Percentiles rank a stretch among this genome's conserved stretches.
Evolutionary conservation across 2,329 filamentous ascomycete species (phyloP).

Genomic region (Diplodia scrobiculata): DNA sequence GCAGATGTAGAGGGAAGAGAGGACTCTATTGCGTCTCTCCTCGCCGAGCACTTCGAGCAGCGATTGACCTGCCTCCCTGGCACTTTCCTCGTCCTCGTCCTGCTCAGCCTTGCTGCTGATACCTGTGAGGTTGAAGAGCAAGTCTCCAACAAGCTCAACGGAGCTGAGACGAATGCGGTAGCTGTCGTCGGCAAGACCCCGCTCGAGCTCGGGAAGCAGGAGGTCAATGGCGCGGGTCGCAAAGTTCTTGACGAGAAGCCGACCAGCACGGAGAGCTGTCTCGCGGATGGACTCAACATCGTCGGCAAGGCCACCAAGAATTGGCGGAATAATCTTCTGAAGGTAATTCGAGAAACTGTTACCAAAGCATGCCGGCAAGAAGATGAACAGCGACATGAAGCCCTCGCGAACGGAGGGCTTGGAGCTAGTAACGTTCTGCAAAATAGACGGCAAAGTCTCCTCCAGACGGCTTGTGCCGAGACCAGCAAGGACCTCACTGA

Average conservation of each 20-base stretch:
- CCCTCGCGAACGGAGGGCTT: constrained; percentile 92
- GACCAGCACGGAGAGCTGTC: constrained; percentile 89
- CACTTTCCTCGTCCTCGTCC: constrained; percentile 77
- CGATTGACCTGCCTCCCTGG: constrained; percentile 86
- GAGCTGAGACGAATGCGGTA: constrained; percentile 98
- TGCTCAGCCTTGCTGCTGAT: constrained; percentile 74
- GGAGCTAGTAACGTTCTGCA: constrained; percentile 91
- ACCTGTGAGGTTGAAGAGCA: constrained; percentile 96
- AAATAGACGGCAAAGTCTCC: constrained; percentile 91
- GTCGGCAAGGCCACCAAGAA: constrained; percentile 89
- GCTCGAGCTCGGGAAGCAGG: constrained; percentile 88
- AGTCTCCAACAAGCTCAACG: constrained; percentile 92
- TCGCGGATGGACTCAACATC: constrained; percentile 96
- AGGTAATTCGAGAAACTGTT: constrained; percentile 98
- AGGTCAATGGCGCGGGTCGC: constrained; percentile 92
- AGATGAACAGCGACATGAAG: constrained; percentile 99
- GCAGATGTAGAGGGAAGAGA: constrained; percentile 97
- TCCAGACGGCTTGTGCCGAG: constrained; percentile 89
- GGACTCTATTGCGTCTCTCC: constrained; percentile 93
- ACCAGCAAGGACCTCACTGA: constrained; percentile 93
- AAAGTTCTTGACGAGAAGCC: constrained; percentile 97
- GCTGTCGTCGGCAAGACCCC: constrained; percentile 94
- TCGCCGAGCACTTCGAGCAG: constrained; percentile 91
- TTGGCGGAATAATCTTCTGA: constrained; percentile 91
- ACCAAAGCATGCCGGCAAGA: constrained; percentile 96